Conservation (phyloP, 78 protist genomes). For the Dictyostelium firmibasis region DNA sequence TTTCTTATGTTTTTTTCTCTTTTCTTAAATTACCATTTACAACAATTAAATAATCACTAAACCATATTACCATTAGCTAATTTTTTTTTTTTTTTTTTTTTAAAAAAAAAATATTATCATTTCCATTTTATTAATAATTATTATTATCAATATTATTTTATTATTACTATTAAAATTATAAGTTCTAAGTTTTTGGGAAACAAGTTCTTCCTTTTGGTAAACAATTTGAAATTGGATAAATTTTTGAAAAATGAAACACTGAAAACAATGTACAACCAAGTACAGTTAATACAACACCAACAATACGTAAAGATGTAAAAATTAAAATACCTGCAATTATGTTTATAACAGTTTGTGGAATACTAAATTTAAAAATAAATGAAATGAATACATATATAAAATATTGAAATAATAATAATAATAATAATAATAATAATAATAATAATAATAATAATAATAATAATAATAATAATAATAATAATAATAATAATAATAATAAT, state of each 20-base stretch:
- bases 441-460: no score
- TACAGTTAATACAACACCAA: slow-evolving; percentile 5
- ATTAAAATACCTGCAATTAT: not conserved
- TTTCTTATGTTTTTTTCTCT: no score
- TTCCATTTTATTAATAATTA: no score
- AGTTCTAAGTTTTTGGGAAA: no score
- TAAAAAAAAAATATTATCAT: no score
- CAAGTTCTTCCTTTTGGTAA: not conserved
- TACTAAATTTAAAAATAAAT: not conserved
- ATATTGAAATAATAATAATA: not conserved
- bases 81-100: no score
- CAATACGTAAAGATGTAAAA: slow-evolving; percentile 20
- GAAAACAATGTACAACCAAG: slow-evolving; percentile 42
- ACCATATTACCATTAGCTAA: not conserved
- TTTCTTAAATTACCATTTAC: not conserved
- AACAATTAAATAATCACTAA: no score
- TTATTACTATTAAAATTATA: not conserved
- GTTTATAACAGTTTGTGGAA: slow-evolving; percentile 42
- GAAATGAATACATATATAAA: not conserved
- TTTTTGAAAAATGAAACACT: not conserved
- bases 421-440: no score
- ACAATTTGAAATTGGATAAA: not conserved
- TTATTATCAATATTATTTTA: not conserved
- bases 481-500: no score
- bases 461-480: no score